Evolutionary conservation across 2,329 filamentous ascomycete species (phyloP).

Genomic region (Byssochlamys sp.): DNA sequence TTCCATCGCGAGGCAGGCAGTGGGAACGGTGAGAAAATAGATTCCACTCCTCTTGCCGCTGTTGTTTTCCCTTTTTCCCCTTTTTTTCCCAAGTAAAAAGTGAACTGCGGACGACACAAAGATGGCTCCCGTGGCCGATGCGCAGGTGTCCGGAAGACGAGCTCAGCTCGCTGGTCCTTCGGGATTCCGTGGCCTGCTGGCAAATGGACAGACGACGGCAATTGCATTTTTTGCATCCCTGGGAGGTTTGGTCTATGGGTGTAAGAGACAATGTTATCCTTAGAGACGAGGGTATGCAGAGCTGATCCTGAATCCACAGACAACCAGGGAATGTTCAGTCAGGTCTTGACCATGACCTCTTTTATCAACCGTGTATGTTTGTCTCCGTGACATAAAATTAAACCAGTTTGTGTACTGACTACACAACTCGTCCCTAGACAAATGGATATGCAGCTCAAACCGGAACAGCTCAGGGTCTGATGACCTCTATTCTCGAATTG

Average conservation of each 20-base stretch:
- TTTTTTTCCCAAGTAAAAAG: neutral
- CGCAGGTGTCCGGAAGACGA: slow-evolving; percentile 24
- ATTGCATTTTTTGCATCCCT: slow-evolving; percentile 47
- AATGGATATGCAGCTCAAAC: slow-evolving; percentile 17
- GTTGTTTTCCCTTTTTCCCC: neutral
- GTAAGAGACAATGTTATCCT: slow-evolving; percentile 10
- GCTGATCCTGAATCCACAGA: slow-evolving; percentile 23
- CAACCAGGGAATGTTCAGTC: slow-evolving; percentile 69
- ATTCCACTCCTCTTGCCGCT: neutral
- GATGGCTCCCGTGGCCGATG: slow-evolving; percentile 6
- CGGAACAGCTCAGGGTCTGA: slow-evolving; percentile 21
- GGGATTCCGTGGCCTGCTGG: slow-evolving; percentile 42
- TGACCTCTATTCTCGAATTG: slow-evolving; percentile 34
- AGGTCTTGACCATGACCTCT: slow-evolving; percentile 47
- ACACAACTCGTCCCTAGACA: slow-evolving; percentile 10
- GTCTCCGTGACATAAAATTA: slow-evolving; percentile 15
- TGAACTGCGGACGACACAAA: slow-evolving; percentile 1
- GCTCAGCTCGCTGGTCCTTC: slow-evolving; percentile 27
- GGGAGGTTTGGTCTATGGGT: slow-evolving; percentile 53
- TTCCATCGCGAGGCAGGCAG: neutral
- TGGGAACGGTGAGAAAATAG: neutral
- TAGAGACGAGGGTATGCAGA: neutral
- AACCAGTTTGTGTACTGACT: neutral
- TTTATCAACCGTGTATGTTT: slow-evolving; percentile 38
- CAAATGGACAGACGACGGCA: slow-evolving; percentile 45